Percentiles rank a stretch among this genome's conserved stretches.
These are phyloP conservation scores for Crithidia mellificae DNA, from an alignment of 208 protist genomes.

Conservation along the genomic window DNA sequence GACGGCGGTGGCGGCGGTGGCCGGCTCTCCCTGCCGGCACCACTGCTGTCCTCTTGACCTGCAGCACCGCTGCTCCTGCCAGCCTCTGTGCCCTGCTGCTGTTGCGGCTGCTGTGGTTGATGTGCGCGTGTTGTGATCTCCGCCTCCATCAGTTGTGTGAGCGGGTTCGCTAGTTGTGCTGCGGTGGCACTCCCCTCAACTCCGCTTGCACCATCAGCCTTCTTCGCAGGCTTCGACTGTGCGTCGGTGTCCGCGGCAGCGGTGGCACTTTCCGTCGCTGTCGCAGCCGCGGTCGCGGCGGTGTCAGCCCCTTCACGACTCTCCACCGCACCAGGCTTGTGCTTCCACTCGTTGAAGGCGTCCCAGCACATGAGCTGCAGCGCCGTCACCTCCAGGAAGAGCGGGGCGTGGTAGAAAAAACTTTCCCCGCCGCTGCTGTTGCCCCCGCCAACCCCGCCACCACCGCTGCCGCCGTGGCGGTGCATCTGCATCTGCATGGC, in stretches of 20 bases:
- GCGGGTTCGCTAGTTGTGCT: conserved; percentile 7
- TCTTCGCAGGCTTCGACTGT: not conserved
- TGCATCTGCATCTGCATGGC: conserved; percentile 1
- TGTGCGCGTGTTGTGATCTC: not conserved
- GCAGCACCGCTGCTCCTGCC: not conserved
- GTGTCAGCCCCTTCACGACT: not conserved
- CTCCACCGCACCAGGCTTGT: conserved; percentile 9
- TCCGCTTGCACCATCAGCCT: not conserved
- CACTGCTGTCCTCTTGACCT: not conserved
- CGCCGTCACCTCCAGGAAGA: conserved; percentile 74
- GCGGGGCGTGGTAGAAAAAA: conserved; percentile 57
- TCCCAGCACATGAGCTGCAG: conserved; percentile 85
- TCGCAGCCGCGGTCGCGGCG: not conserved
- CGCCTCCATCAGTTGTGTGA: conserved; percentile 15
- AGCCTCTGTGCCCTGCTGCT: not conserved
- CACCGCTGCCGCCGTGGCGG: conserved; percentile 3
- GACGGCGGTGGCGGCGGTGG: too few species aligned
- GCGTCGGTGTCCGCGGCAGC: not conserved
- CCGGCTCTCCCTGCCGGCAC: not conserved
- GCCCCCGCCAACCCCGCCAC: not conserved
- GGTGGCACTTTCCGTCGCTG: not conserved
- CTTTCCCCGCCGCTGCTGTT: conserved; percentile 22
- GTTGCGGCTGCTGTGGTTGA: conserved; percentile 7
- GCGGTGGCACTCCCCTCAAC: not conserved
- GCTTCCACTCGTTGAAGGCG: conserved; percentile 57